Evolutionary conservation across 2,329 filamentous ascomycete genomes (phyloP), one percentile per base, ranked within the genome.

Genomic region (Cladosporium sp.): DNA sequence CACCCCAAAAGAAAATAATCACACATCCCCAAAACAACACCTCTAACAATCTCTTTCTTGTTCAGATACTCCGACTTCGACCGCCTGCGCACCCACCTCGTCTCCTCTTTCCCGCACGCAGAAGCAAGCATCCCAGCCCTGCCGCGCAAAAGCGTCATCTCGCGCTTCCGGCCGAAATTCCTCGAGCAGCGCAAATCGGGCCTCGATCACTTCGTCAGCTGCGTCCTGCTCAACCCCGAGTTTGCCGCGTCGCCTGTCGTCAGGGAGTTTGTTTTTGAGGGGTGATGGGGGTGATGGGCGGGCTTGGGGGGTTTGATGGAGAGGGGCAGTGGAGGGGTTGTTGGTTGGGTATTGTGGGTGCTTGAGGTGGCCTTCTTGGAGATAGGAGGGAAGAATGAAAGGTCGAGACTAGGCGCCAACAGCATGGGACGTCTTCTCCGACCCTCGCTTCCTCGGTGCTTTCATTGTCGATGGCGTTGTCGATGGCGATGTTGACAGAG

Each of bases 51-150:
- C 13, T n/a, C 32, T 8, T 2, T n/a, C n/a, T n/a, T n/a, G n/a
- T n/a, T n/a, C 43, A 75, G 91, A 66, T 97, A 96, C 70, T 96
- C 91, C 0, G 92, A 97, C 67, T 97, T 97, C 64, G 89, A 95
- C 67, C 83, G 88, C 50, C 79, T 99, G 54, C 82, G 90, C 48
- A 72, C 78, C 43, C 83, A 83, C 58, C 79, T 99, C 17, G 74
- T 89, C 38, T 76, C 79, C 60, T 88, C 89, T 1, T 97, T 97
- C 60, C 92, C 93, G 4, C 80, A 85, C 59, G 91, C 91, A 18
- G 83, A 83, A 62, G 87, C 81, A 19, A 89, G 90, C n/a, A 83
- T 99, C 65, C 93, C 93, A n/a, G 77, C 82, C 30, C 75, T 99
- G 53, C 93, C 93, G 39, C 89, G 89, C 29, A 99, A 99, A 73